These are phyloP conservation scores for Xylaria multiplex DNA, from an alignment of 2,329 filamentous ascomycete species.

Conservation along the genomic window DNA sequence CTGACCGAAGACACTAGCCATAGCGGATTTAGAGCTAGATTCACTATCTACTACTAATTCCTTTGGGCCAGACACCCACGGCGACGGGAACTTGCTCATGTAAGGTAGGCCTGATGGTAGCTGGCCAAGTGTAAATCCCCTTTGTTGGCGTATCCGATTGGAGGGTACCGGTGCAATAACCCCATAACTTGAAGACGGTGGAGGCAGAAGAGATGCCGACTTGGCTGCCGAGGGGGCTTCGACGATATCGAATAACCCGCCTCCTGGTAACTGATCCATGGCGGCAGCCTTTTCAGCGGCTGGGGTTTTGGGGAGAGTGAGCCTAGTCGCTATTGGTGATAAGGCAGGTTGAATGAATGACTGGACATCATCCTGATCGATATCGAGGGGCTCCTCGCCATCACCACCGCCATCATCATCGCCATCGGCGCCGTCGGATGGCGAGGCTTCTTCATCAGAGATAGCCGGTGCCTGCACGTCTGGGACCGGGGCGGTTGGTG, in stretches of 20 bases:
- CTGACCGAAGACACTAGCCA: conserved; percentile 60
- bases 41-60: conserved; percentile 50
- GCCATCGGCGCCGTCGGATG: conserved; percentile 49
- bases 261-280: conserved; percentile 56
- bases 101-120: conserved; percentile 40
- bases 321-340: conserved; percentile 60
- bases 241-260: conserved; percentile 52
- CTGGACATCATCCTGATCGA: conserved; percentile 66
- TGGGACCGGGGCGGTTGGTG: conserved; percentile 30
- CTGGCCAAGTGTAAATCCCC: conserved; percentile 46
- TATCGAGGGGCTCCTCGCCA: conserved; percentile 46
- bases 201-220: conserved; percentile 26
- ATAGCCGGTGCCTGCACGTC: conserved; percentile 38
- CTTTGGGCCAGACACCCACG: conserved; percentile 57
- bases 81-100: conserved; percentile 45
- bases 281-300: conserved; percentile 68
- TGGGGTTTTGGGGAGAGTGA: conserved; percentile 65
- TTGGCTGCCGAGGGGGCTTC: conserved; percentile 47
- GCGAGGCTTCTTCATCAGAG: conserved; percentile 42
- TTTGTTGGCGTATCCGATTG: conserved; percentile 39
- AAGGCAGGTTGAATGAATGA: conserved; percentile 69
- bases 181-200: conserved; percentile 16
- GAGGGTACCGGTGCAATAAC: conserved; percentile 11
- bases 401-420: conserved; percentile 39
- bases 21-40: conserved; percentile 49